Evolutionary conservation across 164 flowering plant species (phyloP).

Genomic region (Tetrastigma voinierianum): DNA sequence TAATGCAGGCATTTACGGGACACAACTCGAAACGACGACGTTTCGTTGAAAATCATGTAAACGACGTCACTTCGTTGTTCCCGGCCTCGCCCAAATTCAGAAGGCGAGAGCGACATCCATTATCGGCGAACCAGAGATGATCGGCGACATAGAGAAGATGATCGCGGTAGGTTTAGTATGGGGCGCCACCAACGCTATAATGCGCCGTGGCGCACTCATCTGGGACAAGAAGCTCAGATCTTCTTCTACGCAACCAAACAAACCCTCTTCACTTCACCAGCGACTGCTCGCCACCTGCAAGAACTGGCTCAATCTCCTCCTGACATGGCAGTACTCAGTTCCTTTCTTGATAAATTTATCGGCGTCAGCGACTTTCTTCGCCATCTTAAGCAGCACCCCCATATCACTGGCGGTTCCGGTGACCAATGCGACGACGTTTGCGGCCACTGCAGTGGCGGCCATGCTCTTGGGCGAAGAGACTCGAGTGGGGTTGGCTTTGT

Average conservation of each 20-base stretch:
- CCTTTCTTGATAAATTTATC: conserved; percentile 79
- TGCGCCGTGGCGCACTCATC: conserved; percentile 80
- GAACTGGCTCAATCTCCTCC: conserved; percentile 56
- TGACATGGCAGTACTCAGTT: conserved; percentile 79
- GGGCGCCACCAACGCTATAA: conserved; percentile 93
- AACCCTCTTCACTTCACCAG: conserved; percentile 22
- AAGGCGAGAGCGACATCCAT: no score
- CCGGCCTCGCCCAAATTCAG: no score
- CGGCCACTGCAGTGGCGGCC: conserved; percentile 81
- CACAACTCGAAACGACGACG: no score
- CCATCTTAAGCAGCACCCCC: conserved; percentile 58
- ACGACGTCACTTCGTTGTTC: no score
- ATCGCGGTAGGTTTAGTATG: conserved; percentile 82
- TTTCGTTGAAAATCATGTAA: no score
- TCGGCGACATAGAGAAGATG: conserved; percentile 78
- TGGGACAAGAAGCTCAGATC: conserved; percentile 65
- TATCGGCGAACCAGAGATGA: conserved; percentile 14
- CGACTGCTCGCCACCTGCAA: conserved; percentile 24
- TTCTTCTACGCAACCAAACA: conserved; percentile 11
- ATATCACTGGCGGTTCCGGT: conserved; percentile 94
- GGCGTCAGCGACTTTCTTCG: conserved; percentile 87
- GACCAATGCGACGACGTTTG: conserved; percentile 91
- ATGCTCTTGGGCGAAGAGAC: conserved; percentile 76
- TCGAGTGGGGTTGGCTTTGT: conserved; percentile 45
- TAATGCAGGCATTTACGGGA: no score